Percentiles rank a stretch among this genome's conserved stretches.
phyloP scores from a whole-genome alignment of 805 yeast genomes.

The Nakazawaea populi region DNA sequence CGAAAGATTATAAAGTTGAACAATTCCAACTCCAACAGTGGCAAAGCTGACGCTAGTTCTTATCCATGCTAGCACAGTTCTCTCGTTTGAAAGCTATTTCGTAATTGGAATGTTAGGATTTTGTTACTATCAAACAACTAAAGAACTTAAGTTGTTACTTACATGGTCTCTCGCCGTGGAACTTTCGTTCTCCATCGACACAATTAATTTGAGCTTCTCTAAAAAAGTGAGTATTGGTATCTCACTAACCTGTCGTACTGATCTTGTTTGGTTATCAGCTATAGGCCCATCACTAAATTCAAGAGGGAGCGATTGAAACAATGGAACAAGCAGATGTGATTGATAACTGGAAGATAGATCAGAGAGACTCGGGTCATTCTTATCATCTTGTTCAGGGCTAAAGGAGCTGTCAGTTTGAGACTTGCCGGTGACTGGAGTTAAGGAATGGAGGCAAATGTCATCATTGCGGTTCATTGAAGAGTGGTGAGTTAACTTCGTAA shows the following conservation, averaged over 20 bases:
- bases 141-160: neutral
- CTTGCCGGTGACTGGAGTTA: neutral
- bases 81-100: conserved; percentile 45
- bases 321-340: neutral
- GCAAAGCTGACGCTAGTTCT: conserved; percentile 48
- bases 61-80: conserved; percentile 56
- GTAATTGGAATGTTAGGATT: neutral
- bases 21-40: conserved; percentile 47
- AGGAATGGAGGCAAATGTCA: neutral
- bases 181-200: conserved; percentile 34
- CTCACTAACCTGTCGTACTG: neutral
- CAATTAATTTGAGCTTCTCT: neutral
- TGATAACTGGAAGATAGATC: neutral
- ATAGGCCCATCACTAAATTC: neutral
- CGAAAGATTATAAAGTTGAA: conserved; percentile 42
- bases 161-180: conserved; percentile 49
- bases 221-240: neutral
- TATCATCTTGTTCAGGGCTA: too few species aligned
- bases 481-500: too few species aligned
- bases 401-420: neutral
- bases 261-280: neutral
- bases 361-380: neutral
- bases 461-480: neutral
- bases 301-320: neutral
- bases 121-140: neutral